Conservation (phyloP, 2,329 filamentous ascomycete genomes). For the Microdochium bolleyi region DNA sequence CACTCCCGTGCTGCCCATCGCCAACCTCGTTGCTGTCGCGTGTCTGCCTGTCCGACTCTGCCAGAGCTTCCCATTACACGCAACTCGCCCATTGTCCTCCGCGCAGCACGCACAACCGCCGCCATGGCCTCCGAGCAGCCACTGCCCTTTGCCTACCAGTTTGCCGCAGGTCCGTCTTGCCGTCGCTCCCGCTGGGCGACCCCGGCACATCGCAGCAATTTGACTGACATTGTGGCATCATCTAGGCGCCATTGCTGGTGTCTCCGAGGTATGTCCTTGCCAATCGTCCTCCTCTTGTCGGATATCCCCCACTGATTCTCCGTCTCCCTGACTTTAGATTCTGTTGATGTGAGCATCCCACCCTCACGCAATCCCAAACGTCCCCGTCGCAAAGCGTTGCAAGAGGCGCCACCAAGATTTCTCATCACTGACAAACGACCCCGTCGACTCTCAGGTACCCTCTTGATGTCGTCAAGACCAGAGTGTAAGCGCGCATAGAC, state of each 20-base stretch:
- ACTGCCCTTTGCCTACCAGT: slow-evolving; percentile 89
- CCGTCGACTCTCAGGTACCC: slow-evolving; percentile 66
- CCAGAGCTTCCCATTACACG: neutral
- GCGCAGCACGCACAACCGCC: slow-evolving; percentile 13
- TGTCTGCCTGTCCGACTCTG: slow-evolving; percentile 3
- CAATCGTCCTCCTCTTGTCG: too few species aligned
- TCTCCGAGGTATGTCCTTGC: slow-evolving; percentile 72
- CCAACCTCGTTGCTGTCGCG: neutral
- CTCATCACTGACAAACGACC: slow-evolving; percentile 8
- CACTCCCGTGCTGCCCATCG: neutral
- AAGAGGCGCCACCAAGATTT: neutral
- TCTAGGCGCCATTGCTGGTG: slow-evolving; percentile 84
- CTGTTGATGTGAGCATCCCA: slow-evolving; percentile 63
- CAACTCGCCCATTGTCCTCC: neutral
- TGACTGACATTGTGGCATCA: slow-evolving; percentile 15
- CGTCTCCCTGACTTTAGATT: slow-evolving; percentile 49
- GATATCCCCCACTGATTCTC: too few species aligned
- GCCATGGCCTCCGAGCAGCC: slow-evolving; percentile 64
- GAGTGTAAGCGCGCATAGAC: slow-evolving; percentile 60
- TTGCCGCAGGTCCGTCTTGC: slow-evolving; percentile 67
- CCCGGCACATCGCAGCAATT: slow-evolving; percentile 16
- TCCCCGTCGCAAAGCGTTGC: slow-evolving; percentile 3
- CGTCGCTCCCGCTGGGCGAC: slow-evolving; percentile 13
- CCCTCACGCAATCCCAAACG: neutral
- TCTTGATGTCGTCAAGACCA: slow-evolving; percentile 95